Conservation (phyloP, 306 rosid genomes). For the Vigna mungo region DNA sequence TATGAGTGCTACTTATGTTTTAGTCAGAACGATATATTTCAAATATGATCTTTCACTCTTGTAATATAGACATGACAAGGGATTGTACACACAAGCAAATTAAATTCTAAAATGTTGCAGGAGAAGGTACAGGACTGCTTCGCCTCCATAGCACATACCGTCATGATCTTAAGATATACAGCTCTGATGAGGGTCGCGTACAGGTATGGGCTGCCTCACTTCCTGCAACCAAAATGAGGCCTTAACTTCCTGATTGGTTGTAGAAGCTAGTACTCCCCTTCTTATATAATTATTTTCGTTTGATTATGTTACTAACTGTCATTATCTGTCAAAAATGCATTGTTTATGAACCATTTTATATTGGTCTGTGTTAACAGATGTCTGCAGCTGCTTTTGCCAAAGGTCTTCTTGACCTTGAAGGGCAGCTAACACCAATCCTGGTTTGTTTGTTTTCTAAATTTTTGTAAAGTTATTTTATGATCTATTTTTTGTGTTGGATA, state of each 20-base stretch:
- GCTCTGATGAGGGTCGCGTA: slow-evolving; percentile 99
- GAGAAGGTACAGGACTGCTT: slow-evolving; percentile 97
- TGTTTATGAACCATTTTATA: slow-evolving; percentile 37
- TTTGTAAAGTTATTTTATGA: slow-evolving; percentile 36
- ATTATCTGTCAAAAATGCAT: slow-evolving; percentile 34
- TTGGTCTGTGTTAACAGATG: slow-evolving; percentile 68
- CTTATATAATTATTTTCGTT: slow-evolving; percentile 22
- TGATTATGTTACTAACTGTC: slow-evolving; percentile 37
- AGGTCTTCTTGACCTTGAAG: slow-evolving; percentile 98
- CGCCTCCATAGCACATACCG: slow-evolving; percentile 98
- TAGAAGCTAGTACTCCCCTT: slow-evolving; percentile 4
- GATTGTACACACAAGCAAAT: slow-evolving; percentile 28
- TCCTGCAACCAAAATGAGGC: slow-evolving; percentile 10
- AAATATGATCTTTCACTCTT: slow-evolving; percentile 32
- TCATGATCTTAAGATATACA: slow-evolving; percentile 95
- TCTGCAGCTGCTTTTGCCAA: slow-evolving; percentile 99
- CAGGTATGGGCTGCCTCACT: slow-evolving; percentile 65
- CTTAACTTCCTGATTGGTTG: slow-evolving; percentile 17
- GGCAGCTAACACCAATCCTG: slow-evolving; percentile 96
- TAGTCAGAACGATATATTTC: slow-evolving; percentile 22
- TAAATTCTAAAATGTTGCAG: slow-evolving; percentile 54
- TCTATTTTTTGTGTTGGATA: slow-evolving; percentile 36
- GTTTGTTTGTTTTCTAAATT: slow-evolving; percentile 49
- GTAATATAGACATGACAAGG: slow-evolving; percentile 23
- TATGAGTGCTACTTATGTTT: not conserved